phyloP scores from a whole-genome alignment of 352 stramenopile genomes.

The Globisporangium okanoganense region DNA sequence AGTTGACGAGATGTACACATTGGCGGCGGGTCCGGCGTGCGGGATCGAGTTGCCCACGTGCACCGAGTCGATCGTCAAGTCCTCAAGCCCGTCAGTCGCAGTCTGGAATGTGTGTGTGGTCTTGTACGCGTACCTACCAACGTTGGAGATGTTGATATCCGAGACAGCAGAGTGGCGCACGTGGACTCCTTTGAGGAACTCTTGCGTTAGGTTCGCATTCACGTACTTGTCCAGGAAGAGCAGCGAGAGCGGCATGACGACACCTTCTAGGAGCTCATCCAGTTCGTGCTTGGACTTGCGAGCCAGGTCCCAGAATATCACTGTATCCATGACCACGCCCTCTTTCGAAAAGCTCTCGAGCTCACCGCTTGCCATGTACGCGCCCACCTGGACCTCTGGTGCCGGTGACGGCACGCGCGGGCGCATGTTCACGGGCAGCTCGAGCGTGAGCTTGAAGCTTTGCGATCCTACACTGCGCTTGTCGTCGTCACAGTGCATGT shows the following conservation, averaged over 20 bases:
- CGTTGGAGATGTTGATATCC: constrained; percentile 9
- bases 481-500: background rate
- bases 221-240: background rate
- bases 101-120: background rate
- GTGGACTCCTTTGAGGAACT: background rate
- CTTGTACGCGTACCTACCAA: background rate
- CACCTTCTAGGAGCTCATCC: background rate
- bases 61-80: background rate
- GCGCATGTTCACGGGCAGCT: background rate
- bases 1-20: background rate
- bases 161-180: background rate
- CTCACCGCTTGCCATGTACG: background rate
- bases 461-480: background rate
- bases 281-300: constrained; percentile 7
- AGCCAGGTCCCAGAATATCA: constrained; percentile 10
- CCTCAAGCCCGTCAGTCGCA: background rate
- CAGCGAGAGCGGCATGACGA: background rate
- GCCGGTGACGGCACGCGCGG: background rate
- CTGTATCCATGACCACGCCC: background rate
- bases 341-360: background rate
- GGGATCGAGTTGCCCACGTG: background rate
- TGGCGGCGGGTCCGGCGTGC: background rate
- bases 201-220: background rate
- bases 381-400: background rate
- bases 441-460: background rate